Conservation (phyloP, 2,329 filamentous ascomycete species). For the Graphium sp. region DNA sequence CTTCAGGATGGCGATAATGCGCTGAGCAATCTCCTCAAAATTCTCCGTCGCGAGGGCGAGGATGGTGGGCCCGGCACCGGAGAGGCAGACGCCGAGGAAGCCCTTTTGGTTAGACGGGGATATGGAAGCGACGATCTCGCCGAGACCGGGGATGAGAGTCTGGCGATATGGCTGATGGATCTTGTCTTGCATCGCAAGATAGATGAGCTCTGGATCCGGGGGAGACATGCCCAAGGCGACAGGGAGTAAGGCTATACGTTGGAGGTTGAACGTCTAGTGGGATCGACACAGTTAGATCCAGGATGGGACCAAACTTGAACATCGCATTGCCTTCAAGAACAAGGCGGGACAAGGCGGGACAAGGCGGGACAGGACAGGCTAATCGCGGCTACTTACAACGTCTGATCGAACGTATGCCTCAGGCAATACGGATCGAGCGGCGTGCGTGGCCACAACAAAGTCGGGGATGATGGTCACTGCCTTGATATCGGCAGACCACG, state of each 20-base stretch:
- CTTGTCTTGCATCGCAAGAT: slow-evolving; percentile 96
- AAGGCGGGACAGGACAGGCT: too few species aligned
- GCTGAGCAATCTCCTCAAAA: slow-evolving; percentile 71
- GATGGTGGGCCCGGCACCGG: slow-evolving; percentile 88
- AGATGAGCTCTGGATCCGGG: slow-evolving; percentile 84
- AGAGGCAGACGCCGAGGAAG: slow-evolving; percentile 84
- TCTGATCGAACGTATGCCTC: slow-evolving; percentile 64
- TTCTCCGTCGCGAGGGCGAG: slow-evolving; percentile 80
- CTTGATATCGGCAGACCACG: slow-evolving; percentile 90
- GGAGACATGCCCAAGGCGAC: slow-evolving; percentile 80
- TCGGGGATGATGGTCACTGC: slow-evolving; percentile 91
- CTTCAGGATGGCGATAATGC: slow-evolving; percentile 61
- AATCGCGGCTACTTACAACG: slow-evolving; percentile 60
- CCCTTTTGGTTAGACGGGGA: slow-evolving; percentile 76
- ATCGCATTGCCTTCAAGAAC: too few species aligned
- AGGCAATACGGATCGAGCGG: slow-evolving; percentile 74
- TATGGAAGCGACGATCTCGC: slow-evolving; percentile 80
- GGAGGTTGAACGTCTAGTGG: slow-evolving; percentile 70
- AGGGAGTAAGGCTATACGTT: slow-evolving; percentile 80
- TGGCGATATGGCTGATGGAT: slow-evolving; percentile 94
- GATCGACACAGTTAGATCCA: neutral
- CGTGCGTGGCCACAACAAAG: slow-evolving; percentile 89
- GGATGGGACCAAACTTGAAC: neutral
- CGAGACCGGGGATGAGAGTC: slow-evolving; percentile 77
- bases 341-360: neutral